Percentiles rank a stretch among this genome's conserved stretches.
These are phyloP conservation scores for Kokia cookei DNA, from an alignment of 441 rosid genomes.

Conservation along the genomic window DNA sequence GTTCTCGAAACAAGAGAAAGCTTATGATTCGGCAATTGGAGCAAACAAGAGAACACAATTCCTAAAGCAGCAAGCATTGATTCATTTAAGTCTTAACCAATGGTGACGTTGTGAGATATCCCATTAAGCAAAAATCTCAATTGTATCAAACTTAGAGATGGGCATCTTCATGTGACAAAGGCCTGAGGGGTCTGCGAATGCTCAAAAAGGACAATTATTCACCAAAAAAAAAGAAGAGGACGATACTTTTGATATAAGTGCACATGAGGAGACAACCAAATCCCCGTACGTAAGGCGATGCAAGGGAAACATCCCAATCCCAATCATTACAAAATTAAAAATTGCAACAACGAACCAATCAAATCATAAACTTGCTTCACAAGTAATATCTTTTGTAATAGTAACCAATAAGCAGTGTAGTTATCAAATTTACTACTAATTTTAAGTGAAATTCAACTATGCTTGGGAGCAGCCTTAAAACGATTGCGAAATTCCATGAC, in stretches of 20 bases:
- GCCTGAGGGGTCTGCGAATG: neutral
- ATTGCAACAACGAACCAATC: neutral
- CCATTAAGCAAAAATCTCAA: neutral
- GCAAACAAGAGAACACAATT: neutral
- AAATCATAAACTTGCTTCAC: neutral
- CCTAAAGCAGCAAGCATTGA: conserved; percentile 3
- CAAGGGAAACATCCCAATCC: neutral
- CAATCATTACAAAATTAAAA: neutral
- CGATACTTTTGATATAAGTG: neutral
- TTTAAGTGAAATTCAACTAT: neutral
- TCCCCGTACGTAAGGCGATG: neutral
- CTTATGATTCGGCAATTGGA: neutral
- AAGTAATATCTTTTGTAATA: neutral
- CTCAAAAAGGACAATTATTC: neutral
- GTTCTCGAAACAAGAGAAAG: conserved; percentile 8
- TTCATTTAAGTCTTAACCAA: neutral
- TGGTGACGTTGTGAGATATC: neutral
- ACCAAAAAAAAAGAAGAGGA: neutral
- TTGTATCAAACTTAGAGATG: neutral
- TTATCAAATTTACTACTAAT: neutral
- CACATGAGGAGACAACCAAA: neutral
- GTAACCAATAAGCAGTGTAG: neutral
- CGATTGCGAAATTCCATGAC: neutral
- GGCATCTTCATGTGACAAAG: neutral
- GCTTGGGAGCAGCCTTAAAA: neutral